These are phyloP conservation scores for Aspergillaceae sp. DNA, from an alignment of 2,329 filamentous ascomycete species.

Conservation along the genomic window DNA sequence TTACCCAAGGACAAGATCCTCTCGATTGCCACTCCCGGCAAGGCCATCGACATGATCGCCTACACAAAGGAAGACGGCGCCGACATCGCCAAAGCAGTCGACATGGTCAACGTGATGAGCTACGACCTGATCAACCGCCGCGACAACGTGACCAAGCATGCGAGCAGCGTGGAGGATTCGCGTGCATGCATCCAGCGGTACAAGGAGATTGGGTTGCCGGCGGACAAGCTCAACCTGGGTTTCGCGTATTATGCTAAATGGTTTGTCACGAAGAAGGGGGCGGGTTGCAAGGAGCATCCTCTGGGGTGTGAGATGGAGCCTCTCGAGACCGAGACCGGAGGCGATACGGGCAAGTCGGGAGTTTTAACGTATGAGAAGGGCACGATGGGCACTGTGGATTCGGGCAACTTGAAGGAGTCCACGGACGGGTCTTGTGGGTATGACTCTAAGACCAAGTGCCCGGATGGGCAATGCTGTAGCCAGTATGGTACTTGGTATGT, in stretches of 20 bases:
- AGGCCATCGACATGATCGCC: slow-evolving; percentile 58
- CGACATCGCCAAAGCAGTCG: slow-evolving; percentile 51
- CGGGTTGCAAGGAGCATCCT: slow-evolving; percentile 38
- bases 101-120: slow-evolving; percentile 63
- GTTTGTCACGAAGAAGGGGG: slow-evolving; percentile 48
- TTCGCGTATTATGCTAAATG: slow-evolving; percentile 64
- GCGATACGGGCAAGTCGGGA: slow-evolving; percentile 50
- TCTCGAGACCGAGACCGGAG: slow-evolving; percentile 50
- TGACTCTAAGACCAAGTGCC: slow-evolving; percentile 21
- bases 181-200: slow-evolving; percentile 51
- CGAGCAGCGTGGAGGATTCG: slow-evolving; percentile 53
- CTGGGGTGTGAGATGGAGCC: slow-evolving; percentile 52
- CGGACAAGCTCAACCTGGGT: slow-evolving; percentile 54
- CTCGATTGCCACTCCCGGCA: slow-evolving; percentile 59
- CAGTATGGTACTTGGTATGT: slow-evolving; percentile 29
- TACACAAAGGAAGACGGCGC: slow-evolving; percentile 51
- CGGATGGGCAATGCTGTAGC: slow-evolving; percentile 26
- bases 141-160: slow-evolving; percentile 55
- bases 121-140: slow-evolving; percentile 66
- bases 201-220: slow-evolving; percentile 46
- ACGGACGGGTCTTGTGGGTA: slow-evolving; percentile 28
- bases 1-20: slow-evolving; percentile 53
- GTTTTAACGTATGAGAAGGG: slow-evolving; percentile 42
- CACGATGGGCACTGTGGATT: slow-evolving; percentile 16
- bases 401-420: slow-evolving; percentile 15